Base-by-base conservation (phyloP, 176 grass and related monocot species). In the Eleusine coracana region DNA sequence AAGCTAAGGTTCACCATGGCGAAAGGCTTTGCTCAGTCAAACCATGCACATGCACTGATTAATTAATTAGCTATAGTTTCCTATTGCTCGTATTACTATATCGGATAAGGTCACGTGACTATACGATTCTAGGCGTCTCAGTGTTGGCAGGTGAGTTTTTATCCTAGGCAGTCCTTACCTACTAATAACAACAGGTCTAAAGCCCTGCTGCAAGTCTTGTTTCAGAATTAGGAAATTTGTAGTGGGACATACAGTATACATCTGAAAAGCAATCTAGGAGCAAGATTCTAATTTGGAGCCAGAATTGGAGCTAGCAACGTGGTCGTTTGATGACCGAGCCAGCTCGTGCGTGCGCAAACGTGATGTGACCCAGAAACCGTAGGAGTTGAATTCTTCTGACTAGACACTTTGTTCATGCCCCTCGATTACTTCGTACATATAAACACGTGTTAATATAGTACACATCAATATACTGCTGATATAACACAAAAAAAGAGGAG, bases 371-470 rank as follows among this genome's bases (percentile, higher is more conserved):
- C n/a, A 1, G 23, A 28, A 62, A 60, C 49, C 39, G 29, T 61
- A 82, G 73, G 31, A 4, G 86, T 77, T 77, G 80, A 82, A 56
- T 71, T 66, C 73, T 36, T 56, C 29, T 44, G 64, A 71, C 16
- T 21, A 50, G 13, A 73, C 36, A 54, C 31, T 34, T 34, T 2
- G 31, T 34, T 34, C 31, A 34, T 2, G 31, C 31, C 31, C 31
- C 31, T 34, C 31, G 14, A 13, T 13, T 29, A 7, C 59, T 16
- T 20, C 31, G 74, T 56, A 25, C 37, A n/a, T 15, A 38, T 25
- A 13, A n/a, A 62, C 6, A 3, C 15, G 0, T 52, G 50, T 17
- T 50, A 50, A 52, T 11, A 46, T 34, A 34, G 31, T 34, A 34
- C 31, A 34, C 1, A 34, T 34, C 1, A 2, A 34, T 34, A 34